phyloP scores from a whole-genome alignment of 2,329 filamentous ascomycete genomes.

The Botrytis hyacinthi region DNA sequence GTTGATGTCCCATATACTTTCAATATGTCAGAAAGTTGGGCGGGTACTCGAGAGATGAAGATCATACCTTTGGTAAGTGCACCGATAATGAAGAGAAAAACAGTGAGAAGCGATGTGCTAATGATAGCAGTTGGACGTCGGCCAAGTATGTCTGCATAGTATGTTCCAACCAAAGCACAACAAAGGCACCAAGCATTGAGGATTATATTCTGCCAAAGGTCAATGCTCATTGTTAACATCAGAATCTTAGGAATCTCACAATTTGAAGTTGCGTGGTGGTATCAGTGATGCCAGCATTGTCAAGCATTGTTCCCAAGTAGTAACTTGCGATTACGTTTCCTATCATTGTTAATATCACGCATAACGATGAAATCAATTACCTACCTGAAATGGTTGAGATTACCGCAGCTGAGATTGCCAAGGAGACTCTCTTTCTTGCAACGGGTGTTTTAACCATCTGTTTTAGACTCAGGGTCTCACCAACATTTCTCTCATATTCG shows the following conservation, averaged over 20 bases:
- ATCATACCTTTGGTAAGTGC: slow-evolving; percentile 51
- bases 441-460: slow-evolving; percentile 49
- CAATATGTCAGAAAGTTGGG: neutral
- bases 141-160: slow-evolving; percentile 44
- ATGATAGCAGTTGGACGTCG: slow-evolving; percentile 46
- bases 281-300: slow-evolving; percentile 40
- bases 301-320: slow-evolving; percentile 39
- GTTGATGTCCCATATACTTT: slow-evolving; percentile 23
- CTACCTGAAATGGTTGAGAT: slow-evolving; percentile 48
- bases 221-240: slow-evolving; percentile 29
- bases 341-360: slow-evolving; percentile 27
- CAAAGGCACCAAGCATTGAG: slow-evolving; percentile 51
- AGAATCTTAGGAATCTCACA: slow-evolving; percentile 9
- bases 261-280: slow-evolving; percentile 37
- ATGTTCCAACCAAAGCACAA: slow-evolving; percentile 45
- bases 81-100: slow-evolving; percentile 52
- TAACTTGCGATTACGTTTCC: slow-evolving; percentile 47
- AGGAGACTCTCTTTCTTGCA: slow-evolving; percentile 49
- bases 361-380: neutral
- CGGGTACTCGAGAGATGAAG: slow-evolving; percentile 24
- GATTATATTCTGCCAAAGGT: slow-evolving; percentile 45
- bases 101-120: slow-evolving; percentile 41
- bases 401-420: slow-evolving; percentile 47
- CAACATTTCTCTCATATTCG: slow-evolving; percentile 46
- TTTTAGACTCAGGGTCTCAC: slow-evolving; percentile 40